Evolutionary conservation across 768 basidiomycete species (phyloP).

Genomic region (Boletus sensibilis): DNA sequence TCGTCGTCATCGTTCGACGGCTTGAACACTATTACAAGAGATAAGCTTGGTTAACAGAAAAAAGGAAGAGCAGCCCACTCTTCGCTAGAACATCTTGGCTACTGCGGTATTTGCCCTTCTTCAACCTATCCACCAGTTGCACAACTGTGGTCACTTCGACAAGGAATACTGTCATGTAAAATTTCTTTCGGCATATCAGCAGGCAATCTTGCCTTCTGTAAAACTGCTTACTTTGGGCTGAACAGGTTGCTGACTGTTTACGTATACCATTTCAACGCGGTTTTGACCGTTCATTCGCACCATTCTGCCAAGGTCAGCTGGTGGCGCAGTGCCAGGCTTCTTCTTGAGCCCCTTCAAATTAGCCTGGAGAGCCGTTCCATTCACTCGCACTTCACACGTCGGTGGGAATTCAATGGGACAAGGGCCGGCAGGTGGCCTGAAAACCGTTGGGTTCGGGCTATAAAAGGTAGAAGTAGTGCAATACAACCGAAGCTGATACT

Average conservation of each 20-base stretch:
- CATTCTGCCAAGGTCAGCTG: slow-evolving; percentile 60
- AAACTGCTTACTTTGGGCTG: slow-evolving; percentile 59
- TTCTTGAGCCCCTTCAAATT: slow-evolving; percentile 93
- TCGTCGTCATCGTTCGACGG: slow-evolving; percentile 77
- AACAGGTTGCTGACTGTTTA: slow-evolving; percentile 80
- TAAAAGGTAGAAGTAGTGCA: slow-evolving; percentile 85
- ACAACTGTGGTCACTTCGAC: slow-evolving; percentile 76
- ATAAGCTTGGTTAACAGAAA: neutral
- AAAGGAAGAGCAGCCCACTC: slow-evolving; percentile 47
- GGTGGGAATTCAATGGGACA: slow-evolving; percentile 90
- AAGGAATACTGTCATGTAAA: slow-evolving; percentile 79
- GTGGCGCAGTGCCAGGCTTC: slow-evolving; percentile 92
- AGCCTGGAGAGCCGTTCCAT: slow-evolving; percentile 62
- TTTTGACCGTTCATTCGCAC: slow-evolving; percentile 49
- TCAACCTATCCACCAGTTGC: slow-evolving; percentile 66
- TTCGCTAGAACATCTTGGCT: slow-evolving; percentile 61
- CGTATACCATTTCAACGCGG: slow-evolving; percentile 84
- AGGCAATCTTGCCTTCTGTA: neutral
- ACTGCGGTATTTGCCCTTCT: slow-evolving; percentile 62
- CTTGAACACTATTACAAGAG: slow-evolving; percentile 49
- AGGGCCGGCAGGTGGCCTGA: slow-evolving; percentile 49
- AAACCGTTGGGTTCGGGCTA: slow-evolving; percentile 46
- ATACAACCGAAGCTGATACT: slow-evolving; percentile 81
- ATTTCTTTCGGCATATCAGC: slow-evolving; percentile 73
- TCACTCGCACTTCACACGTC: slow-evolving; percentile 89